Evolutionary conservation across 192 early-diverging fungal species (phyloP).

Genomic region (Backusella macrospora): DNA sequence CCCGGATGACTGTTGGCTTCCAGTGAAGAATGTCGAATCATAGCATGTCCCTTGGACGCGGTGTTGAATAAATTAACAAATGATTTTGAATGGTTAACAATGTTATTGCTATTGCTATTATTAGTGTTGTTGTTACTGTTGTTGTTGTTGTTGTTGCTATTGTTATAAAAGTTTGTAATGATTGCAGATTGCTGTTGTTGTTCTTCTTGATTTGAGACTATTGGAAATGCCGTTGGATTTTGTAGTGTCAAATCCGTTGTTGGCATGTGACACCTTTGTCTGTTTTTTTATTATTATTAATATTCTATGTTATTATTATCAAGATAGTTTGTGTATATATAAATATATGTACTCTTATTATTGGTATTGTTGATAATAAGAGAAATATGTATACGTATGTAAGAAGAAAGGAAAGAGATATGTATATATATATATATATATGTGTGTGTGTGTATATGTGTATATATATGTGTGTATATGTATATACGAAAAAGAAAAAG

Average conservation of each 20-base stretch:
- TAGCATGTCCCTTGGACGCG: conserved; percentile 3
- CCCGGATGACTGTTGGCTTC: conserved; percentile 10
- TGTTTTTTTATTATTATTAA: neutral
- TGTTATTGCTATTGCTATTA: neutral
- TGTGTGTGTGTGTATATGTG: no score
- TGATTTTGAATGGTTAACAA: neutral
- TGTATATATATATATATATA: conserved; percentile 1
- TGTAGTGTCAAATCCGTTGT: neutral
- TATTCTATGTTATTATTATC: neutral
- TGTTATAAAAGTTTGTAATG: no score
- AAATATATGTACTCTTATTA: neutral
- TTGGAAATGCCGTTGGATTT: conserved; percentile 6
- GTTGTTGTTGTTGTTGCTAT: neutral
- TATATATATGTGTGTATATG: no score
- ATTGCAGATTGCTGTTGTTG: conserved; percentile 3
- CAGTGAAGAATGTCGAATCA: conserved; percentile 20
- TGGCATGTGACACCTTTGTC: conserved; percentile 13
- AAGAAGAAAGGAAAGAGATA: neutral
- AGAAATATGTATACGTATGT: conserved; percentile 7
- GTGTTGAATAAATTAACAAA: neutral
- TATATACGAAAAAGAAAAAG: conserved; percentile 12
- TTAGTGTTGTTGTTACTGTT: neutral
- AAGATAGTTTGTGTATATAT: neutral
- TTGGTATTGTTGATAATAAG: neutral
- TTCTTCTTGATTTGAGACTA: neutral